phyloP scores from a whole-genome alignment of 352 stramenopile species.

The Phytophthora cactorum region DNA sequence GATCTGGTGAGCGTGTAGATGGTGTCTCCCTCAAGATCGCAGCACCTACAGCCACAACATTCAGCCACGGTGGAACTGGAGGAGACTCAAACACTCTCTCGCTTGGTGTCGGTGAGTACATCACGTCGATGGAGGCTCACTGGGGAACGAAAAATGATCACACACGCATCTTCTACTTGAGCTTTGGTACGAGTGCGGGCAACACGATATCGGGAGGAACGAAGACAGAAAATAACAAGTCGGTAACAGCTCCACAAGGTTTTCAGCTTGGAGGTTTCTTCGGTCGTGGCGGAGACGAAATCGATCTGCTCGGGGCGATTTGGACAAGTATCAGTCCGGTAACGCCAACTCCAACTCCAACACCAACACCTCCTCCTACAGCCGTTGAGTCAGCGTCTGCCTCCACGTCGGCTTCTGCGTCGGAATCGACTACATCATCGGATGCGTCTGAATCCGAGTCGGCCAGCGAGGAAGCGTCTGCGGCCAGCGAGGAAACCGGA shows the following conservation, averaged over 20 bases:
- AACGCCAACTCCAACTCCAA: not conserved
- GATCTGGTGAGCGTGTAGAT: not conserved
- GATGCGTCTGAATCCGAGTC: not conserved
- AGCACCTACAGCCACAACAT: not conserved
- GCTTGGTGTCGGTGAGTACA: slow-evolving; percentile 1
- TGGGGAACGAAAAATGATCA: slow-evolving; percentile 1
- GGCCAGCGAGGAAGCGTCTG: not conserved
- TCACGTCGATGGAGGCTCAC: slow-evolving; percentile 3
- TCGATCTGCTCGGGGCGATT: not conserved
- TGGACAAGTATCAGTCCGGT: not conserved
- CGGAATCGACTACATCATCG: not conserved
- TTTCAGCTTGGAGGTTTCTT: slow-evolving; percentile 2
- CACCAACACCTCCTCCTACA: not conserved
- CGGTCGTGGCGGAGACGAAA: slow-evolving; percentile 1
- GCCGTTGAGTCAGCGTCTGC: not conserved
- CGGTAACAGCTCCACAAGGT: not conserved
- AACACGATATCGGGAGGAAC: slow-evolving; percentile 4
- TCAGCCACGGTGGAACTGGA: not conserved
- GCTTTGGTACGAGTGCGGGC: slow-evolving; percentile 3
- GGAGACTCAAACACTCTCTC: slow-evolving; percentile 1
- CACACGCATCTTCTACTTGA: slow-evolving; percentile 5
- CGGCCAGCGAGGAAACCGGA: not conserved
- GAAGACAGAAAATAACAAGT: not conserved
- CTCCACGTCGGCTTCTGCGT: not conserved
- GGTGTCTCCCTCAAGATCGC: not conserved